A percentile compares a stretch with the other conserved stretches of the same genome.
These are phyloP conservation scores for Hericium erinaceus DNA, from an alignment of 768 basidiomycete species.

Conservation along the genomic window DNA sequence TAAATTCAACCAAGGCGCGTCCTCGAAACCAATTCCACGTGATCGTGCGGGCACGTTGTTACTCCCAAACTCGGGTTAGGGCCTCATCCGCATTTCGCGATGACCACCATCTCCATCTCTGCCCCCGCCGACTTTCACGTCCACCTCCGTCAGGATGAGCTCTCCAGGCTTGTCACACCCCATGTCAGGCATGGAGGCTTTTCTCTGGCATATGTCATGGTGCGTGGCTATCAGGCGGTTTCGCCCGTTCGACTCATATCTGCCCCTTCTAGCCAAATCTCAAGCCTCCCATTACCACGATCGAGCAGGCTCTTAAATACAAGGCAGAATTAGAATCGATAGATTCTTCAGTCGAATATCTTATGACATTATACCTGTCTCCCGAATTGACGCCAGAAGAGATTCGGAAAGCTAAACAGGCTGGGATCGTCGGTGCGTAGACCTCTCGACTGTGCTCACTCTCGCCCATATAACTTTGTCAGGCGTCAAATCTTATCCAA, in stretches of 20 bases:
- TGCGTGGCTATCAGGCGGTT: constrained; percentile 21
- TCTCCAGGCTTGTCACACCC: constrained; percentile 78
- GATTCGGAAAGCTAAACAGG: constrained; percentile 76
- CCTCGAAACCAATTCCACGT: neutral
- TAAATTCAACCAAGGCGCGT: neutral
- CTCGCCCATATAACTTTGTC: neutral
- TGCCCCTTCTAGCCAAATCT: constrained; percentile 69
- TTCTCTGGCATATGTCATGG: constrained; percentile 93
- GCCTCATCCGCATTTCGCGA: constrained; percentile 13
- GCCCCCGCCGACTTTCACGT: constrained; percentile 94
- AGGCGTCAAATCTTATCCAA: constrained; percentile 94
- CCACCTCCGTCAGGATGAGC: constrained; percentile 82
- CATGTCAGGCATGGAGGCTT: constrained; percentile 91
- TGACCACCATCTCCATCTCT: constrained; percentile 34
- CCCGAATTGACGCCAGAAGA: constrained; percentile 85
- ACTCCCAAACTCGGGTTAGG: neutral
- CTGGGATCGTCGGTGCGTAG: constrained; percentile 59
- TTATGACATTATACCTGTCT: constrained; percentile 96
- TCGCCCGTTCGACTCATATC: neutral
- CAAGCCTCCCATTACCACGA: constrained; percentile 77
- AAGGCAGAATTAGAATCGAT: constrained; percentile 63
- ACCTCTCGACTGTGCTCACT: neutral
- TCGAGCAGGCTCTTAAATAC: constrained; percentile 75
- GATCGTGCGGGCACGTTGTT: neutral
- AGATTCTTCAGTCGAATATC: constrained; percentile 71